A percentile compares a stretch with the other conserved stretches of the same genome.
Evolutionary conservation across 208 protist species (phyloP).

Genomic region (Pavlovales sp.): DNA sequence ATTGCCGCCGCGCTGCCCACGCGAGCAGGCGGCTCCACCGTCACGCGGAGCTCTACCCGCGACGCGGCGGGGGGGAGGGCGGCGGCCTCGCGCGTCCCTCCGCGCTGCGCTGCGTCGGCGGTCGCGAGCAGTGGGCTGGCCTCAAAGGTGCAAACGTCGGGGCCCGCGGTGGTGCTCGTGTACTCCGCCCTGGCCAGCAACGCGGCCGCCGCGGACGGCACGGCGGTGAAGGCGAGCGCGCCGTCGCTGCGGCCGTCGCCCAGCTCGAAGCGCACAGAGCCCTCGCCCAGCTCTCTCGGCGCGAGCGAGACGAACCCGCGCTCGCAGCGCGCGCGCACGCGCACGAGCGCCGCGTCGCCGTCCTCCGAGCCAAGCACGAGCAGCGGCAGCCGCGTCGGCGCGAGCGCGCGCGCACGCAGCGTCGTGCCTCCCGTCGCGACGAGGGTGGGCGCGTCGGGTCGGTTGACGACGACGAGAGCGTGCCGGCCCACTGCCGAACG

Average conservation of each 20-base stretch:
- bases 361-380: neutral
- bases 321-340: neutral
- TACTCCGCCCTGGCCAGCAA: neutral
- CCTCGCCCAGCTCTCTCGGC: neutral
- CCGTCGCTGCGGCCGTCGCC: neutral
- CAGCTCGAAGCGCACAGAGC: neutral
- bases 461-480: no score
- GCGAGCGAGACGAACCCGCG: neutral
- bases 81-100: no score
- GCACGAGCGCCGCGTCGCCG: neutral
- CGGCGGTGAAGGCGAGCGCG: neutral
- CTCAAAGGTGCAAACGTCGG: neutral
- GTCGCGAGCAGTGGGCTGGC: no score
- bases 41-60: no score
- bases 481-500: no score
- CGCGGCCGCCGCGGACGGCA: neutral
- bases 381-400: neutral
- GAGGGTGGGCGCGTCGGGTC: no score
- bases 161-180: neutral
- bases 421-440: no score
- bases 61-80: no score
- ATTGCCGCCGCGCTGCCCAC: no score
- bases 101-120: no score
- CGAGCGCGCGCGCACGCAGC: neutral
- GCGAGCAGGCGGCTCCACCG: no score